Evolutionary conservation across 345 rosid genomes (phyloP).

Genomic region (Chamaenerion angustifolium): DNA sequence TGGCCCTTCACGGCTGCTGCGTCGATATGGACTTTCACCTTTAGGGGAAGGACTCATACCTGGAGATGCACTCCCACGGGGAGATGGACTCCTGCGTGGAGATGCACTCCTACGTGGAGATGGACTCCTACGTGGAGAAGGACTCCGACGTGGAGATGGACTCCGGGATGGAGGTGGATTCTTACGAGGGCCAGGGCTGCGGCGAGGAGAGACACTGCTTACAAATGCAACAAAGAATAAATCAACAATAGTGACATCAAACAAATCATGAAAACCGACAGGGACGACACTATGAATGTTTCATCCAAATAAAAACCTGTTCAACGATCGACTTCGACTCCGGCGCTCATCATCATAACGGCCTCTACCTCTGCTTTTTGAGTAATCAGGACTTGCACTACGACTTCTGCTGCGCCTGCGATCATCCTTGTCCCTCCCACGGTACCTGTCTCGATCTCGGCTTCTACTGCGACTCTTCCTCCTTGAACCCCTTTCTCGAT

Average conservation of each 20-base stretch:
- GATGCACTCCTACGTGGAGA: conserved; percentile 26
- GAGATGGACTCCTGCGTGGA: conserved; percentile 19
- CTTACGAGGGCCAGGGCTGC: conserved; percentile 23
- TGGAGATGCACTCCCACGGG: conserved; percentile 18
- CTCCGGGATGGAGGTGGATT: conserved; percentile 12
- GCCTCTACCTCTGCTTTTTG: conserved; percentile 23
- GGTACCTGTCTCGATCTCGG: conserved; percentile 32
- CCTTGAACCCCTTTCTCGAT: conserved; percentile 29
- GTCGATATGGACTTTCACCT: conserved; percentile 27
- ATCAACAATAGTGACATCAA: too few relatives aligned
- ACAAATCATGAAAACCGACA: background rate
- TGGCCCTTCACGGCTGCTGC: conserved; percentile 8
- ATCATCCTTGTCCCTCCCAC: conserved; percentile 26
- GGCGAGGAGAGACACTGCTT: conserved; percentile 29
- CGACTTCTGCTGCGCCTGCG: conserved; percentile 30
- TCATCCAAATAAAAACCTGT: conserved; percentile 20
- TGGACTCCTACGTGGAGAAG: conserved; percentile 24
- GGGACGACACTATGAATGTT: background rate
- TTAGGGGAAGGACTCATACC: conserved; percentile 12
- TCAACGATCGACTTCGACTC: conserved; percentile 30
- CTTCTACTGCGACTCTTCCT: conserved; percentile 46
- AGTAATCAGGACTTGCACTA: conserved; percentile 39
- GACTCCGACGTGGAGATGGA: conserved; percentile 11
- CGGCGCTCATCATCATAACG: conserved; percentile 33
- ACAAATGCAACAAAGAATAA: background rate